A percentile compares a stretch with the other conserved stretches of the same genome.
phyloP scores from a whole-genome alignment of 371 early-diverging fungal species.

The Mortierella sp. region DNA sequence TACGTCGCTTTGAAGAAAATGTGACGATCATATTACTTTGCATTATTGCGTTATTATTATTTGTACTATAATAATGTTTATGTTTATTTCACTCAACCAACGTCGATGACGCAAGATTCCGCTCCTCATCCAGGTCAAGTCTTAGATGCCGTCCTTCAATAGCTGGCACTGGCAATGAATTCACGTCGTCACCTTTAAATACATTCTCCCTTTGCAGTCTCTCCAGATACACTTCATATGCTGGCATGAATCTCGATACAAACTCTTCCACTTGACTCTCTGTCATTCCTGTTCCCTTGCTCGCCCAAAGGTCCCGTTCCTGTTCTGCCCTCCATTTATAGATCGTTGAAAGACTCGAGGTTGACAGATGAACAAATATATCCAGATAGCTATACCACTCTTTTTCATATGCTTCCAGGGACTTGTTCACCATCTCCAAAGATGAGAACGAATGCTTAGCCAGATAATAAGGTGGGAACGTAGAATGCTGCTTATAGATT shows the following conservation, averaged over 20 bases:
- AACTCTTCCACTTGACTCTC: slow-evolving; percentile 82
- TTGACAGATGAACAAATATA: slow-evolving; percentile 80
- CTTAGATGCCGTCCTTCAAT: slow-evolving; percentile 34
- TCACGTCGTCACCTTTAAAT: slow-evolving; percentile 34
- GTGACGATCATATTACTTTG: no score
- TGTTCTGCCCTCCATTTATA: slow-evolving; percentile 92
- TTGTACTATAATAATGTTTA: background rate
- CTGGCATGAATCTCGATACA: slow-evolving; percentile 93
- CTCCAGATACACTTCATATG: slow-evolving; percentile 83
- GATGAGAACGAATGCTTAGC: slow-evolving; percentile 30
- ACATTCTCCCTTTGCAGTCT: slow-evolving; percentile 65
- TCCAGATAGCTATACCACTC: slow-evolving; percentile 76
- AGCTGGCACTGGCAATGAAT: background rate
- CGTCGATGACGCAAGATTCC: slow-evolving; percentile 24
- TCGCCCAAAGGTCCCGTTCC: slow-evolving; percentile 72
- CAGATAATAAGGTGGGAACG: slow-evolving; percentile 20
- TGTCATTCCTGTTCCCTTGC: slow-evolving; percentile 68
- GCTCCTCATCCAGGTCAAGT: slow-evolving; percentile 38
- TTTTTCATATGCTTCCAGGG: slow-evolving; percentile 66
- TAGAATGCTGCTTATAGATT: slow-evolving; percentile 30
- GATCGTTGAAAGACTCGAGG: slow-evolving; percentile 70
- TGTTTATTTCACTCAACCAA: slow-evolving; percentile 17
- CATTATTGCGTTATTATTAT: no score
- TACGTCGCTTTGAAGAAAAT: no score
- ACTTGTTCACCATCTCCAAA: slow-evolving; percentile 57